Evolutionary conservation across 176 grass and related monocot genomes (phyloP).

Genomic region (Ensete ventricosum): DNA sequence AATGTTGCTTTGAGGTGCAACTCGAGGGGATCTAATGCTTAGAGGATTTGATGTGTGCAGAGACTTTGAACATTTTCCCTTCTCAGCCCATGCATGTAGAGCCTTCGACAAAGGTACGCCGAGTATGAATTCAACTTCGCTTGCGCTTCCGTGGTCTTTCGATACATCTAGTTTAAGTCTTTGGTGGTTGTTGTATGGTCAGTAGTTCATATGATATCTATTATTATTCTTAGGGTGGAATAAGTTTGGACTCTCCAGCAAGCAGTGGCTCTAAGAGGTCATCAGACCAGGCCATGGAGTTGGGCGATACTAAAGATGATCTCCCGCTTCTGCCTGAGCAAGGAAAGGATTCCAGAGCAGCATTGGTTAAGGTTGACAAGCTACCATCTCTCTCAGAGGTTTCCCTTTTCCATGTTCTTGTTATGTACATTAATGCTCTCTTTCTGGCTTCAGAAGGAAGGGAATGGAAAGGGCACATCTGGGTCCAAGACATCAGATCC

Average conservation of each 20-base stretch:
- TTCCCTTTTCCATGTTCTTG: not conserved
- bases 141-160: too few relatives aligned
- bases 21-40: slow-evolving; percentile 23
- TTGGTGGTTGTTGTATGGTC: too few relatives aligned
- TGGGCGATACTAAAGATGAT: slow-evolving; percentile 44
- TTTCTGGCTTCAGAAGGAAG: slow-evolving; percentile 44
- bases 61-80: slow-evolving; percentile 88
- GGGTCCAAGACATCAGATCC: slow-evolving; percentile 49
- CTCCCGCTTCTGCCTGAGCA: not conserved
- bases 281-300: slow-evolving; percentile 44
- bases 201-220: not conserved
- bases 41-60: slow-evolving; percentile 33
- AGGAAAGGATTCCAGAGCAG: slow-evolving; percentile 58
- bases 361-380: slow-evolving; percentile 38
- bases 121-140: too few relatives aligned
- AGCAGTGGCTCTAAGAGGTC: slow-evolving; percentile 52
- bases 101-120: slow-evolving; percentile 39
- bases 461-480: slow-evolving; percentile 54
- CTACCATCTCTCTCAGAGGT: not conserved
- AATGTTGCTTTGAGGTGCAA: slow-evolving; percentile 10
- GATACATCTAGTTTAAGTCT: too few relatives aligned
- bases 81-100: slow-evolving; percentile 72
- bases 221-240: slow-evolving; percentile 37
- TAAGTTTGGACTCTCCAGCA: slow-evolving; percentile 61
- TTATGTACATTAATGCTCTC: not conserved